Evolutionary conservation across 73 alveolate species (phyloP).

Genomic region (Paramecium bursaria): DNA sequence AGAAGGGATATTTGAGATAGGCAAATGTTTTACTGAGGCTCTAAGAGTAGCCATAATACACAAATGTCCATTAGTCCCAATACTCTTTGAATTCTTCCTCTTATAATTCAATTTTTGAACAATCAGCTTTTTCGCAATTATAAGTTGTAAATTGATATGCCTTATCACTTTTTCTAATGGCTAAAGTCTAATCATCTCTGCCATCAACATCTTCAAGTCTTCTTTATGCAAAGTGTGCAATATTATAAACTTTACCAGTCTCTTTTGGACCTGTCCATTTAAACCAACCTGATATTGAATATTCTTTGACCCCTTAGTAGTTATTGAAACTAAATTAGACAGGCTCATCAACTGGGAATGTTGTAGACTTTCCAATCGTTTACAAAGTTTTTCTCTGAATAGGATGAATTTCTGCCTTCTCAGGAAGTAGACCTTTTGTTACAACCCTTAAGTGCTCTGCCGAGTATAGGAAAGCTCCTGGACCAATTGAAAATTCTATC

Average conservation of each 20-base stretch:
- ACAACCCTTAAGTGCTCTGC: not conserved
- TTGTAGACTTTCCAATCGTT: conserved; percentile 28
- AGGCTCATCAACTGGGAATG: not conserved
- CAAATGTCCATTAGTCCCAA: conserved; percentile 54
- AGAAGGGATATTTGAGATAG: conserved; percentile 13
- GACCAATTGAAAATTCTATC: conserved; percentile 42
- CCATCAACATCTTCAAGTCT: conserved; percentile 53
- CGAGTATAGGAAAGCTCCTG: conserved; percentile 15
- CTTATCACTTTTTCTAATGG: conserved; percentile 20
- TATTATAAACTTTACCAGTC: conserved; percentile 21
- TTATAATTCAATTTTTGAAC: not conserved
- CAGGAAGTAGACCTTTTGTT: conserved; percentile 29
- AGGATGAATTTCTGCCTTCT: conserved; percentile 53
- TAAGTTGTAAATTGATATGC: conserved; percentile 9
- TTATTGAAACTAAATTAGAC: conserved; percentile 33
- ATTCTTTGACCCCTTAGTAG: conserved; percentile 52
- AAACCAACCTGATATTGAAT: conserved; percentile 52
- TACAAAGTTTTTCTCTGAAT: conserved; percentile 25
- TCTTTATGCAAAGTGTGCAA: conserved; percentile 29
- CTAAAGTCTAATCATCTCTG: conserved; percentile 22
- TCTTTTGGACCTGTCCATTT: conserved; percentile 33
- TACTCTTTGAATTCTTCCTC: conserved; percentile 48
- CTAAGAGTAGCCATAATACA: conserved; percentile 40
- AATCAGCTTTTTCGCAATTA: conserved; percentile 12
- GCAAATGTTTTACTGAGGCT: conserved; percentile 29